Percentiles rank a stretch among this genome's conserved stretches.
These are phyloP conservation scores for Westerdykella aurantiaca DNA, from an alignment of 2,329 filamentous ascomycete species.

Conservation along the genomic window DNA sequence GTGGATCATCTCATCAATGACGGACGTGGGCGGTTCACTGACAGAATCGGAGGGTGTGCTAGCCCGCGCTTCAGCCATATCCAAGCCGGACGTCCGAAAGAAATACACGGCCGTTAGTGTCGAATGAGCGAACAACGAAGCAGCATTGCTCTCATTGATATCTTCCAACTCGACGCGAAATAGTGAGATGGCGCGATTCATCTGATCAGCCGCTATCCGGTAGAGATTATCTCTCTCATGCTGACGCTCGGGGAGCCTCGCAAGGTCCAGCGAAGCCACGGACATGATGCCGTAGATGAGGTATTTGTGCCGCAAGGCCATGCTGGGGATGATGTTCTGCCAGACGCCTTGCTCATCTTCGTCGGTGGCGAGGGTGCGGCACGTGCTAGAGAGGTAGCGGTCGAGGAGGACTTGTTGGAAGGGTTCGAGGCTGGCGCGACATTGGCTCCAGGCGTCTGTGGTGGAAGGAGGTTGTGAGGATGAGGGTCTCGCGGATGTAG, in stretches of 20 bases:
- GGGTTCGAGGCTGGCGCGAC: constrained; percentile 19
- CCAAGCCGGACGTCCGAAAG: constrained; percentile 28
- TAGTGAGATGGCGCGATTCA: constrained; percentile 29
- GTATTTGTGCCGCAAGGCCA: constrained; percentile 41
- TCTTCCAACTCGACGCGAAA: constrained; percentile 27
- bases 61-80: constrained; percentile 26
- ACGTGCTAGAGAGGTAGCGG: constrained; percentile 32
- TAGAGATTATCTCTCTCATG: constrained; percentile 21
- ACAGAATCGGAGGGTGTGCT: constrained; percentile 15
- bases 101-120: constrained; percentile 32
- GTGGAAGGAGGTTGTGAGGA: constrained; percentile 13
- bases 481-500: neutral
- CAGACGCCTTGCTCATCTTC: constrained; percentile 30
- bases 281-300: constrained; percentile 44
- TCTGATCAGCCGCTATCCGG: constrained; percentile 24
- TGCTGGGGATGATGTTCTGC: constrained; percentile 28
- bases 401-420: constrained; percentile 23
- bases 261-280: constrained; percentile 43
- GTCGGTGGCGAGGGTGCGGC: constrained; percentile 24
- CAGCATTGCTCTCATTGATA: constrained; percentile 39
- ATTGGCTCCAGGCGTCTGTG: constrained; percentile 26
- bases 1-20: constrained; percentile 24
- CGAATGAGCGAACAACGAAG: constrained; percentile 36
- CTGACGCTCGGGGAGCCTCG: constrained; percentile 27
- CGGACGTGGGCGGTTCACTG: constrained; percentile 12